Percentiles rank a stretch among this genome's conserved stretches.
phyloP scores from a whole-genome alignment of 352 stramenopile genomes.

The Pseudoperonospora humuli region DNA sequence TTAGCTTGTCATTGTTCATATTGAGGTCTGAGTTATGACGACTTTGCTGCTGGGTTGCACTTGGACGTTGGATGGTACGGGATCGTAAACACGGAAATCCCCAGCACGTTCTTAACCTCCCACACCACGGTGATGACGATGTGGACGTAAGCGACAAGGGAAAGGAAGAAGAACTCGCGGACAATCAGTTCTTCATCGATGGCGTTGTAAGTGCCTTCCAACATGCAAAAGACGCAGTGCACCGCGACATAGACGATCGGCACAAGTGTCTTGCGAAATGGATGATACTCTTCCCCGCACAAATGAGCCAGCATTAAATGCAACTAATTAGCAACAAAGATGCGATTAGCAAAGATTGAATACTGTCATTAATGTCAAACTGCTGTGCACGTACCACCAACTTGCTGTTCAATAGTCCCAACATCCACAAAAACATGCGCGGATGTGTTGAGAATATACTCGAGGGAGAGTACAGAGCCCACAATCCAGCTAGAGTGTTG shows the following conservation, averaged over 20 bases:
- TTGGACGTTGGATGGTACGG: conserved; percentile 23
- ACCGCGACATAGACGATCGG: conserved; percentile 85
- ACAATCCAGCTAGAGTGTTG: conserved; percentile 60
- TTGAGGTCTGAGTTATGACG: too few species aligned
- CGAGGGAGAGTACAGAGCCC: conserved; percentile 62
- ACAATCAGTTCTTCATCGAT: conserved; percentile 78
- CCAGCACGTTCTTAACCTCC: conserved; percentile 82
- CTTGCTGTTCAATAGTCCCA: conserved; percentile 84
- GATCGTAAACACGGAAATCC: conserved; percentile 78
- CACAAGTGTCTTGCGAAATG: conserved; percentile 85
- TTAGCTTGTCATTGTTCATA: not conserved
- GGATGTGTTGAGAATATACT: conserved; percentile 70
- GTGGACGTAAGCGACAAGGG: conserved; percentile 75
- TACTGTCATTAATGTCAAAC: not conserved
- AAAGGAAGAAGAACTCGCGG: conserved; percentile 87
- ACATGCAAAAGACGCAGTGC: conserved; percentile 74
- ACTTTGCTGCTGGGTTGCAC: conserved; percentile 20
- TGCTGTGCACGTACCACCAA: conserved; percentile 49
- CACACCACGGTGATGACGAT: conserved; percentile 84
- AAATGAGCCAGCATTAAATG: conserved; percentile 85
- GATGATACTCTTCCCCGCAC: conserved; percentile 83
- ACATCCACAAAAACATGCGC: conserved; percentile 82
- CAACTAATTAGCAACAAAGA: conserved; percentile 27
- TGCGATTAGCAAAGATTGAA: not conserved
- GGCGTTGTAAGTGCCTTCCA: conserved; percentile 75